Base-by-base conservation (phyloP, 257 asterid species). In the Primulina tabacum region DNA sequence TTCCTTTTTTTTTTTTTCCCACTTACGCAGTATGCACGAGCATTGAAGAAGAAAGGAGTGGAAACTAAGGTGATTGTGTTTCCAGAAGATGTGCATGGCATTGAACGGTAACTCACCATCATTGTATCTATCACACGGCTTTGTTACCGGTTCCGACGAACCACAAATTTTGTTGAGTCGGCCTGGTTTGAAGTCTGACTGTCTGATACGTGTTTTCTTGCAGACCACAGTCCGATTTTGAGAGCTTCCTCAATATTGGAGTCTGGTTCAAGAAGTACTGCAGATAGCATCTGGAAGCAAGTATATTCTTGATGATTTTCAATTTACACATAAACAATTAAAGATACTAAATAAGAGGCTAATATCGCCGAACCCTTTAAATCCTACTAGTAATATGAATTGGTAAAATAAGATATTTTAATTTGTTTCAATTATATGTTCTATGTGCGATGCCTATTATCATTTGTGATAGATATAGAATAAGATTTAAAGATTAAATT, bases 141-240 rank as follows among this genome's bases (percentile, higher is more conserved):
- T 10, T 53, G 10, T 43, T 33, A 4, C 60, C 70, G 9, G 40
- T 62, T 11, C 21, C 12, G 64, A 33, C 61, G 6, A 43, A 3
- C 53, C n/a, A 12, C 12, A n/a, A 43, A 12, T 43, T 43, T 43
- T 43, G 53, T 43, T 43, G 53, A 11, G 53, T 43, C 0, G 53
- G 53, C n/a, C 53, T 43, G 53, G n/a, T 43, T 43, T 18, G 18
- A 33, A 35, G 35, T 59, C 52, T 60, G 16, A 71, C 30, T 35
- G 43, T 59, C 52, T 60, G 16, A 71, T 34, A 9, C 24, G 5
- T 35, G 40, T 67, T 47, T 30, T 50, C 65, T 71, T 84, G 82
- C 95, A 89, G 99, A 68, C 99, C 96, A 0, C 96, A 80, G 69
- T 87, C 97, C 5, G 97, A 93, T 72, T 89, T 87, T 3, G 99